Conservation (phyloP, 352 stramenopile genomes). For the Pythium monospermum region DNA sequence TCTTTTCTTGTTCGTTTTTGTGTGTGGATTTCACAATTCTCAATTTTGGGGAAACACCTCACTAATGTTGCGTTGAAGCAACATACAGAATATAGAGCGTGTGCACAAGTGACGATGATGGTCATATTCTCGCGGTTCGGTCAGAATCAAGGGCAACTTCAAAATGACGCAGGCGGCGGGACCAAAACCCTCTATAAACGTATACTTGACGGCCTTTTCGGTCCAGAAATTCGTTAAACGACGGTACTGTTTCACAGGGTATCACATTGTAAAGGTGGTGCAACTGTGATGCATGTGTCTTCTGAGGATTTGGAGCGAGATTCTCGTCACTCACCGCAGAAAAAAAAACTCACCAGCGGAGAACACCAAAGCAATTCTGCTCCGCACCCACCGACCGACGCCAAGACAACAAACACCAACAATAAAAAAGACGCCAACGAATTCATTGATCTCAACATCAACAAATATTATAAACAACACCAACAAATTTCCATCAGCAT, state of each 20-base stretch:
- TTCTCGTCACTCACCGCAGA: conserved; percentile 25
- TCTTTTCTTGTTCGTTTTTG: neutral
- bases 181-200: conserved; percentile 10
- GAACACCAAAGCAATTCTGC: conserved; percentile 9
- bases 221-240: no score
- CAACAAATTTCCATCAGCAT: no score
- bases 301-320: conserved; percentile 17
- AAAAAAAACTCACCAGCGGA: neutral
- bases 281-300: conserved; percentile 13
- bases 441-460: no score
- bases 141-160: conserved; percentile 16
- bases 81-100: conserved; percentile 13
- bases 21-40: conserved; percentile 2
- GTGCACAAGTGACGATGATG: conserved; percentile 12
- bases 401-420: conserved; percentile 4
- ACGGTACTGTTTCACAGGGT: no score
- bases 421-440: no score
- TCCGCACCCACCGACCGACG: neutral
- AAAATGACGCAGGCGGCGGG: conserved; percentile 20
- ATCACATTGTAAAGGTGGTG: conserved; percentile 5
- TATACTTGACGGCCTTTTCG: no score
- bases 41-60: neutral
- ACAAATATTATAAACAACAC: no score
- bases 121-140: conserved; percentile 25
- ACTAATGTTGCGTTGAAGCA: conserved; percentile 5